These are phyloP conservation scores for Pinus tabuliformis DNA, from an alignment of 75 land plant genomes.

Conservation along the genomic window DNA sequence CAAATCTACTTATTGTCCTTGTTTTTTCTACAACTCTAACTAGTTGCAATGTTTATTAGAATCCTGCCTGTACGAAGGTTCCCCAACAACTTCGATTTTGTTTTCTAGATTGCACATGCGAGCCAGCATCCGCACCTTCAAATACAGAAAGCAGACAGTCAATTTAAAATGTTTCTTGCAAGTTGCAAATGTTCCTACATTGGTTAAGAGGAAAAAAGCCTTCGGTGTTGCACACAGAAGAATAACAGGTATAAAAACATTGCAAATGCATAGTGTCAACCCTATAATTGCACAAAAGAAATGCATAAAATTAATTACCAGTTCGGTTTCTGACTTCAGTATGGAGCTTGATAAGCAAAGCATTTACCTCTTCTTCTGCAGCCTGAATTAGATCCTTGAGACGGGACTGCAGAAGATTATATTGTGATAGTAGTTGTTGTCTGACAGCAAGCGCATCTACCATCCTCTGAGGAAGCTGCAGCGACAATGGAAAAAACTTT, in stretches of 20 bases:
- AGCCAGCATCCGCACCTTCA: conserved; percentile 90
- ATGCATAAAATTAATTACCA: neutral
- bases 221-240: neutral
- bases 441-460: conserved; percentile 73
- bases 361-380: conserved; percentile 78
- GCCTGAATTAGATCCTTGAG: conserved; percentile 73
- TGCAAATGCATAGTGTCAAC: neutral
- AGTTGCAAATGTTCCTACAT: neutral
- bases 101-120: conserved; percentile 95
- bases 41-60: neutral
- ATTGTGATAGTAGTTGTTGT: conserved; percentile 90
- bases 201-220: neutral
- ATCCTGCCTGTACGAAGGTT: conserved; percentile 81
- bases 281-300: neutral
- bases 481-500: neutral
- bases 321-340: neutral
- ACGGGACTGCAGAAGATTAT: conserved; percentile 81
- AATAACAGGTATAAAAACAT: neutral
- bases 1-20: neutral
- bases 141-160: neutral
- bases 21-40: neutral
- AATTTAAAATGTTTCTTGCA: neutral
- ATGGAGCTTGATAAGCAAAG: neutral
- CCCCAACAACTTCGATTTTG: conserved; percentile 91
- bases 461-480: conserved; percentile 79